These are phyloP conservation scores for Gregarina niphandrodes DNA, from an alignment of 169 alveolate genomes.

Conservation along the genomic window DNA sequence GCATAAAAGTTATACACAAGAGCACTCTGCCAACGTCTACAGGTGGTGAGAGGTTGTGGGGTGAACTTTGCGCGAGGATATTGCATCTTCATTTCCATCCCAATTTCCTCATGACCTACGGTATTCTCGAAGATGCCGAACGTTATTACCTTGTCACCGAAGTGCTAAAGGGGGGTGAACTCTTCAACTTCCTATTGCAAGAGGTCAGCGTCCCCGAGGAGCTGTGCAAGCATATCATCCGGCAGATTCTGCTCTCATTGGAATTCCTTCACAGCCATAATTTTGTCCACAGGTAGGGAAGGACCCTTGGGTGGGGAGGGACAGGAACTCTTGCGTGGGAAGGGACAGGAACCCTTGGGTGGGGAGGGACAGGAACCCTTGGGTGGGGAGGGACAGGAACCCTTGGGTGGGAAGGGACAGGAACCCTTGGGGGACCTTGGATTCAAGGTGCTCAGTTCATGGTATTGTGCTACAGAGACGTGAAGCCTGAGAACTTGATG, in stretches of 20 bases:
- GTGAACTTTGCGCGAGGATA: slow-evolving; percentile 41
- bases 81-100: slow-evolving; percentile 42
- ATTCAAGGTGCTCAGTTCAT: too few relatives aligned
- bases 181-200: slow-evolving; percentile 46
- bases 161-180: slow-evolving; percentile 57
- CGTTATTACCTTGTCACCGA: slow-evolving; percentile 48
- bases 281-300: slow-evolving; percentile 25
- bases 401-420: too few relatives aligned
- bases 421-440: too few relatives aligned
- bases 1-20: slow-evolving; percentile 4
- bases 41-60: slow-evolving; percentile 31
- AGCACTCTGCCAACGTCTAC: background rate
- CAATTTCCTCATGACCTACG: slow-evolving; percentile 41
- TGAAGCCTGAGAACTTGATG: slow-evolving; percentile 37
- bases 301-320: too few relatives aligned
- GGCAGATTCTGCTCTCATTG: slow-evolving; percentile 49
- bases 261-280: slow-evolving; percentile 41
- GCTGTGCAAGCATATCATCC: slow-evolving; percentile 49
- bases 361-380: too few relatives aligned
- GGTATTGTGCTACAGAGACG: slow-evolving; percentile 16
- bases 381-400: too few relatives aligned
- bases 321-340: too few relatives aligned
- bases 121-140: slow-evolving; percentile 49
- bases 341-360: too few relatives aligned
- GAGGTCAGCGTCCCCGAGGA: slow-evolving; percentile 59